These are phyloP conservation scores for Zoysia pacifica DNA, from an alignment of 176 grass and related monocot genomes.

Conservation along the genomic window DNA sequence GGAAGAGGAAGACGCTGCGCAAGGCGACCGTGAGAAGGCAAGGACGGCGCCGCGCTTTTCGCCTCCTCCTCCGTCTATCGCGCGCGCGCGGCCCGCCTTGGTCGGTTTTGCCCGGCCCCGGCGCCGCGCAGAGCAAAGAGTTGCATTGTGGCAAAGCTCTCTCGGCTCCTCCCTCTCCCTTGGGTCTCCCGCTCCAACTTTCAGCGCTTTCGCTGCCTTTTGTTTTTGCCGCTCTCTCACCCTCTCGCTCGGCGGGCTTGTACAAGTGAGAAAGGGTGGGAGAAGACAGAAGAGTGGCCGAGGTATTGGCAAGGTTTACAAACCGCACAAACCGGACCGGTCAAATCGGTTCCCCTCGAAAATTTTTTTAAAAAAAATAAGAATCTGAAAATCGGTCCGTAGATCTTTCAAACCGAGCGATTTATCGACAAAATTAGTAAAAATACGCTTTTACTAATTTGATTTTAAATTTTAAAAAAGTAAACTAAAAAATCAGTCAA, in stretches of 20 bases:
- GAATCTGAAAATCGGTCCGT: too few species aligned
- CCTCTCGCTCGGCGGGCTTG: neutral
- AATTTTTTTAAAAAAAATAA: too few species aligned
- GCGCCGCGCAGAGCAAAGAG: neutral
- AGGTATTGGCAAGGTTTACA: too few species aligned
- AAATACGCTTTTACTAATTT: too few species aligned
- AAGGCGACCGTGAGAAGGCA: conserved; percentile 18
- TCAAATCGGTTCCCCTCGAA: too few species aligned
- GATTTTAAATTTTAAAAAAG: too few species aligned
- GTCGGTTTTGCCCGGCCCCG: neutral
- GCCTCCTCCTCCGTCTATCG: neutral
- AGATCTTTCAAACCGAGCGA: too few species aligned
- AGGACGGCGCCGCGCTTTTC: neutral
- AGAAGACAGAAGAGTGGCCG: too few species aligned
- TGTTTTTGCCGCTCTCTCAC: neutral
- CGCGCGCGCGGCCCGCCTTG: neutral
- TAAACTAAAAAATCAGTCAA: too few species aligned
- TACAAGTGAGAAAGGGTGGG: too few species aligned
- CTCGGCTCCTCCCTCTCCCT: neutral
- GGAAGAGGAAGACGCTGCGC: conserved; percentile 7
- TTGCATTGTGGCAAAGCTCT: neutral
- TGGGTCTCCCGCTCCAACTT: neutral
- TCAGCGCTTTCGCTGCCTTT: conserved; percentile 2
- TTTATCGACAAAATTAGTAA: too few species aligned
- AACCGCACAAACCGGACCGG: too few species aligned